Percentiles rank a stretch among this genome's conserved stretches.
phyloP scores from a whole-genome alignment of 768 basidiomycete species.

The Amanita thiersii region DNA sequence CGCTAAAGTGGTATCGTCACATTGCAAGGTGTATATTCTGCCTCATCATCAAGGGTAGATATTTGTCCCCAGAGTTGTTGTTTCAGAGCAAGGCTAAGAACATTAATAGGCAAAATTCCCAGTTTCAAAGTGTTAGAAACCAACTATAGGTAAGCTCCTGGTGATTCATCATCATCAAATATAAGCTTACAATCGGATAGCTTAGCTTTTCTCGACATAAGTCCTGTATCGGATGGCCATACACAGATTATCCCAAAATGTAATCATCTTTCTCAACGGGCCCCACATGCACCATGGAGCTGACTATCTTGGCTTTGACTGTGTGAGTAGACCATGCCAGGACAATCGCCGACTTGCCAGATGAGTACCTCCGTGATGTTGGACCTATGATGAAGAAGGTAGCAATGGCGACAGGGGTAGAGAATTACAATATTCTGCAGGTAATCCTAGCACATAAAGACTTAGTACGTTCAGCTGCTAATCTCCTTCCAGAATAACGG shows the following conservation, averaged over 20 bases:
- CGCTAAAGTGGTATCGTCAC: neutral
- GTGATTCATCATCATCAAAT: no score
- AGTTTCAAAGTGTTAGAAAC: slow-evolving; percentile 30
- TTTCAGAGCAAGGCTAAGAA: neutral
- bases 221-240: slow-evolving; percentile 34
- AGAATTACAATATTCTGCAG: slow-evolving; percentile 56
- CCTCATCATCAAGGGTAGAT: slow-evolving; percentile 19
- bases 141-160: slow-evolving; percentile 21
- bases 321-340: slow-evolving; percentile 41
- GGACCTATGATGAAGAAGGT: slow-evolving; percentile 48
- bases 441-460: slow-evolving; percentile 14
- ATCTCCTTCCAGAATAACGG: slow-evolving; percentile 56
- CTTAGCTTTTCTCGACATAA: slow-evolving; percentile 37
- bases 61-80: neutral
- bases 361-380: slow-evolving; percentile 47
- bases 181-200: no score
- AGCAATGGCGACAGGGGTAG: slow-evolving; percentile 35
- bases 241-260: slow-evolving; percentile 40
- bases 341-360: slow-evolving; percentile 51
- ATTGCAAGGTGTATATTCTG: slow-evolving; percentile 22
- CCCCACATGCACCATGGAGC: no score
- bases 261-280: slow-evolving; percentile 14
- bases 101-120: slow-evolving; percentile 23
- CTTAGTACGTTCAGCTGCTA: neutral
- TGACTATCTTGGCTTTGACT: no score